phyloP scores from a whole-genome alignment of 495 filamentous ascomycete genomes.

The Jackrogersella minutella region DNA sequence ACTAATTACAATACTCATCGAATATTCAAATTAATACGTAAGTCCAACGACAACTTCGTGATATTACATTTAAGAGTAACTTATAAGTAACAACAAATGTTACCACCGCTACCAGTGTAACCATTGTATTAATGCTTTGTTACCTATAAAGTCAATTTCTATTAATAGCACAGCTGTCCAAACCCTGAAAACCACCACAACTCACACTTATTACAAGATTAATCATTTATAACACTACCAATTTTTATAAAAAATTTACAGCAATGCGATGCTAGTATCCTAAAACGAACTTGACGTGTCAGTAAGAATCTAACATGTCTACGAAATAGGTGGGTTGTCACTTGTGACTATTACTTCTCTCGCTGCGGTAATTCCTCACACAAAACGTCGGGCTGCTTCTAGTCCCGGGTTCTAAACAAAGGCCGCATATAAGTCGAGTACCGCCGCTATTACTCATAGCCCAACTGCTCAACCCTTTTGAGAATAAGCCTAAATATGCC shows the following conservation, averaged over 20 bases:
- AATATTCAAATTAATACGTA: too few relatives aligned
- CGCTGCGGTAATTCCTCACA: neutral
- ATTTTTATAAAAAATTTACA: neutral
- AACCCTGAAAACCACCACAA: too few relatives aligned
- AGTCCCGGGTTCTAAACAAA: neutral
- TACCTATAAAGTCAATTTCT: neutral
- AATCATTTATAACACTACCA: neutral
- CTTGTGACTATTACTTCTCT: neutral
- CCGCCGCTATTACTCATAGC: conserved; percentile 18
- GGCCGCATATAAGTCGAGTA: conserved; percentile 7
- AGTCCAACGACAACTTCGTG: too few relatives aligned
- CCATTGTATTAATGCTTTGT: too few relatives aligned
- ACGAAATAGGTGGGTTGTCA: too few relatives aligned
- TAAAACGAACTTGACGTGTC: neutral
- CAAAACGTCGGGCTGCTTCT: neutral
- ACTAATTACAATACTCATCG: too few relatives aligned
- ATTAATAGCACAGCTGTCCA: neutral
- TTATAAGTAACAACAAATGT: too few relatives aligned
- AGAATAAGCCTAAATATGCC: conserved; percentile 1
- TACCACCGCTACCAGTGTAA: too few relatives aligned
- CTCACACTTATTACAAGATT: neutral
- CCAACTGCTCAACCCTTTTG: neutral
- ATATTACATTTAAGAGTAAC: too few relatives aligned
- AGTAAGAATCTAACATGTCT: neutral
- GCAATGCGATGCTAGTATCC: neutral